A percentile compares a stretch with the other conserved stretches of the same genome.
Conservation (phyloP, 1,284 basidiomycete genomes). For the Inonotus obliquus region DNA sequence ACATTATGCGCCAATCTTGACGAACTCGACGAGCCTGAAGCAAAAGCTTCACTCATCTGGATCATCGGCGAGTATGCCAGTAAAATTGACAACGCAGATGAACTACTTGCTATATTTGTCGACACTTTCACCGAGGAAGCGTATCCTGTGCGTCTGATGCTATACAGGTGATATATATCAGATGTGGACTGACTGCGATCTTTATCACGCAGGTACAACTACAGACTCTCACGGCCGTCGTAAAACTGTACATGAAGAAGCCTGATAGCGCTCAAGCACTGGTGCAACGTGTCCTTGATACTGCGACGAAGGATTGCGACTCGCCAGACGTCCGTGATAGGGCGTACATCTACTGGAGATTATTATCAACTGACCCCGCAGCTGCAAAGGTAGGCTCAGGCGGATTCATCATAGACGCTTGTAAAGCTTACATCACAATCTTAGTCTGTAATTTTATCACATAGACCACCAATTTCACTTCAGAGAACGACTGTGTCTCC, state of each 20-base stretch:
- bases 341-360: constrained; percentile 95
- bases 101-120: constrained; percentile 86
- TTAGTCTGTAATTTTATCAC: constrained; percentile 86
- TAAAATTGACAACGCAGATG: constrained; percentile 95
- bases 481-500: constrained; percentile 88
- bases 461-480: constrained; percentile 89
- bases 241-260: constrained; percentile 94
- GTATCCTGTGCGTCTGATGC: constrained; percentile 60
- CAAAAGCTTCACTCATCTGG: constrained; percentile 97
- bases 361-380: constrained; percentile 88
- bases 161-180: background rate
- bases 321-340: constrained; percentile 96
- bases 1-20: constrained; percentile 94
- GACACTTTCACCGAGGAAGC: constrained; percentile 93
- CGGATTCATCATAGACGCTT: background rate
- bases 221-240: constrained; percentile 92
- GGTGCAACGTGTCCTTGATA: constrained; percentile 86
- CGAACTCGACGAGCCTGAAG: constrained; percentile 96
- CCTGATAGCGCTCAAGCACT: constrained; percentile 89
- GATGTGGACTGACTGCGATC: constrained; percentile 2
- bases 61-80: constrained; percentile 98
- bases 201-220: constrained; percentile 71
- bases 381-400: constrained; percentile 75
- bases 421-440: constrained; percentile 9
- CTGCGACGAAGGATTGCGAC: constrained; percentile 95